Percentiles rank a stretch among this genome's conserved stretches.
phyloP scores from a whole-genome alignment of 2,329 filamentous ascomycete genomes.

The Colletotrichum acutatum region DNA sequence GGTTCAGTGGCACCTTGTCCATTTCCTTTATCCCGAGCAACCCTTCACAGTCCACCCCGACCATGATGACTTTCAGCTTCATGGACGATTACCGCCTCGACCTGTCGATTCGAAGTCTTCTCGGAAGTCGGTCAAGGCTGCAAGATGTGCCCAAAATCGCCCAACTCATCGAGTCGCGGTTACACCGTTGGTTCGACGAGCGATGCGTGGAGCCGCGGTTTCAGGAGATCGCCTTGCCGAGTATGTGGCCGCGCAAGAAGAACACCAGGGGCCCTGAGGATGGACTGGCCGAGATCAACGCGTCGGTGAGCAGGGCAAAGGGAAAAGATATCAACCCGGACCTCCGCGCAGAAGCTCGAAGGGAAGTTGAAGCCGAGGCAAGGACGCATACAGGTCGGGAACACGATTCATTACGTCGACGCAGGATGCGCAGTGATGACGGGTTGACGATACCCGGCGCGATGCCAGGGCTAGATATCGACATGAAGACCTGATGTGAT shows the following conservation, averaged over 20 bases:
- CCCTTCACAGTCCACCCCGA: slow-evolving; percentile 75
- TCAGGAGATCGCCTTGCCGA: slow-evolving; percentile 86
- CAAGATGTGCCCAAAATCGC: slow-evolving; percentile 92
- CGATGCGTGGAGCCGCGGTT: slow-evolving; percentile 87
- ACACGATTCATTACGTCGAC: slow-evolving; percentile 50
- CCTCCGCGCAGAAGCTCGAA: slow-evolving; percentile 60
- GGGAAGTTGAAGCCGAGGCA: slow-evolving; percentile 58
- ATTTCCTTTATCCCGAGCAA: slow-evolving; percentile 90
- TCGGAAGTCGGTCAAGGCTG: slow-evolving; percentile 81
- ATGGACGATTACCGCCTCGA: slow-evolving; percentile 88
- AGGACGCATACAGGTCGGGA: slow-evolving; percentile 49
- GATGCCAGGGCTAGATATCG: slow-evolving; percentile 51
- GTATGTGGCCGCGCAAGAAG: slow-evolving; percentile 84
- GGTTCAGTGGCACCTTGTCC: slow-evolving; percentile 94
- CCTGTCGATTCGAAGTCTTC: slow-evolving; percentile 81
- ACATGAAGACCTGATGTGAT: slow-evolving; percentile 37
- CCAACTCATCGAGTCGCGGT: slow-evolving; percentile 80
- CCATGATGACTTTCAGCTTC: slow-evolving; percentile 95
- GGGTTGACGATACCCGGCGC: slow-evolving; percentile 60
- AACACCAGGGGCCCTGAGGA: slow-evolving; percentile 82
- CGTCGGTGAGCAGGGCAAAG: slow-evolving; percentile 63
- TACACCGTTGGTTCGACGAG: slow-evolving; percentile 91
- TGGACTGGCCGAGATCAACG: slow-evolving; percentile 55
- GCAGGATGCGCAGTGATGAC: slow-evolving; percentile 50
- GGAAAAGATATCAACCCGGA: slow-evolving; percentile 65